Conservation (phyloP, 2,329 filamentous ascomycete genomes). For the Diplocarpon rosae region DNA sequence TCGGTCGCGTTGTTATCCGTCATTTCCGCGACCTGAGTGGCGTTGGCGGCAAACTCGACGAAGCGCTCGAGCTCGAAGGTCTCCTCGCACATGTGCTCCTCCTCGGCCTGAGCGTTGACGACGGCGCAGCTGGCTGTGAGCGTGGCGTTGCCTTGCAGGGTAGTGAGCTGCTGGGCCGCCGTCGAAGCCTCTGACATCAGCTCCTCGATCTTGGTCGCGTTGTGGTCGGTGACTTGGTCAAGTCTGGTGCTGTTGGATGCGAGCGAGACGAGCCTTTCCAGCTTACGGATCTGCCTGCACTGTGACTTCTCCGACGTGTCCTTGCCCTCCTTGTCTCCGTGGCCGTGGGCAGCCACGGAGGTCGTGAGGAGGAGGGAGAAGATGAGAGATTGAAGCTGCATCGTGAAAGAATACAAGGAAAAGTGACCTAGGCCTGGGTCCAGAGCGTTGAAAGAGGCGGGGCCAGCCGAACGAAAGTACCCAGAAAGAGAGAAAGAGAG, state of each 20-base stretch:
- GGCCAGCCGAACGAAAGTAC: too few species aligned
- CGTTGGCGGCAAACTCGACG: constrained; percentile 12
- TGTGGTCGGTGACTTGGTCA: constrained; percentile 26
- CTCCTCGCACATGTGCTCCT: constrained; percentile 9
- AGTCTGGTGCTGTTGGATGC: constrained; percentile 30
- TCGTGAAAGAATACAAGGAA: too few species aligned
- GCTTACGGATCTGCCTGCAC: constrained; percentile 27
- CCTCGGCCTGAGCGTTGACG: constrained; percentile 14
- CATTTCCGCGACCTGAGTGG: constrained; percentile 4
- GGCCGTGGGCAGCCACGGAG: constrained; percentile 24
- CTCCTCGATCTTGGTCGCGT: constrained; percentile 29
- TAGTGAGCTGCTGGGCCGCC: constrained; percentile 24
- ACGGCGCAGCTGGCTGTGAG: constrained; percentile 28
- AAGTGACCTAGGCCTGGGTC: too few species aligned
- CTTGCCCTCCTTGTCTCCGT: constrained; percentile 24
- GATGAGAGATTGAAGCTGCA: constrained; percentile 9
- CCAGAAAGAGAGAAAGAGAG: too few species aligned
- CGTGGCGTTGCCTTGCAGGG: constrained; percentile 29
- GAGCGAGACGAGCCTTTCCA: constrained; percentile 26
- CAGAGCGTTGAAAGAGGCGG: too few species aligned
- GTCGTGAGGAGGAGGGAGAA: constrained; percentile 17
- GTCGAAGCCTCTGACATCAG: constrained; percentile 30
- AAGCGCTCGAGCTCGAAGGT: constrained; percentile 12
- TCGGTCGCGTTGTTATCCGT: constrained; percentile 12
- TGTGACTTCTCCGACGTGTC: constrained; percentile 19